Percentiles rank a stretch among this genome's conserved stretches.
phyloP scores from a whole-genome alignment of 2,329 filamentous ascomycete species.

The Hypocreales sp. region DNA sequence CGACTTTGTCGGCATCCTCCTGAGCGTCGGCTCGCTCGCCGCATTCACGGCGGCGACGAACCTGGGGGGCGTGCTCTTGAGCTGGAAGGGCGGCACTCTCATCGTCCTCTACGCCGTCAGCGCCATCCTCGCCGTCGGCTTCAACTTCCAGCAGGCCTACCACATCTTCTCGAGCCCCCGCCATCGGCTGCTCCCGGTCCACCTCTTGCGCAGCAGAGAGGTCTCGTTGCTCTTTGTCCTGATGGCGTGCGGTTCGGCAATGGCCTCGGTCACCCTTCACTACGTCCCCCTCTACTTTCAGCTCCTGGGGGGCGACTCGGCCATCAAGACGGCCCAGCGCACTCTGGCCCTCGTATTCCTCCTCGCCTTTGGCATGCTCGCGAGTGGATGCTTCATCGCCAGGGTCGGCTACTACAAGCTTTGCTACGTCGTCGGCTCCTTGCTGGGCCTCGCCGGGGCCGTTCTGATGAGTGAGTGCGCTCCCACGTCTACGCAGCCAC shows the following conservation, averaged over 20 bases:
- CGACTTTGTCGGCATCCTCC: conserved; percentile 24
- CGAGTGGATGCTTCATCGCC: neutral
- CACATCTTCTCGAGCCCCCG: conserved; percentile 4
- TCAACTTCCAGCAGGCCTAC: conserved; percentile 17
- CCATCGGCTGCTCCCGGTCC: conserved; percentile 25
- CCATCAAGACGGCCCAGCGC: conserved; percentile 21
- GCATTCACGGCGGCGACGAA: conserved; percentile 27
- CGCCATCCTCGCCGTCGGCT: conserved; percentile 16
- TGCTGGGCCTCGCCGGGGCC: neutral
- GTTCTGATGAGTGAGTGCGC: neutral
- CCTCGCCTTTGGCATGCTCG: neutral
- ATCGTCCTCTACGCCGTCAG: conserved; percentile 28
- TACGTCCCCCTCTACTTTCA: conserved; percentile 35
- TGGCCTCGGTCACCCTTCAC: conserved; percentile 19
- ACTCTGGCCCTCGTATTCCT: conserved; percentile 24
- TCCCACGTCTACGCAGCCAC: neutral
- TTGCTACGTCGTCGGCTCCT: neutral
- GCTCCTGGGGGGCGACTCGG: conserved; percentile 24
- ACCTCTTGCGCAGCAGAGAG: conserved; percentile 18
- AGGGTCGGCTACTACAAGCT: neutral
- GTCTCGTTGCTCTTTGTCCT: conserved; percentile 15
- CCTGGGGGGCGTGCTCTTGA: conserved; percentile 29
- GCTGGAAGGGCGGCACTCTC: conserved; percentile 24
- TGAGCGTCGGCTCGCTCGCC: conserved; percentile 22
- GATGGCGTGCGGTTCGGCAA: conserved; percentile 5